Base-by-base conservation (phyloP, 164 flowering plant genomes). In the Macadamia tetraphylla region DNA sequence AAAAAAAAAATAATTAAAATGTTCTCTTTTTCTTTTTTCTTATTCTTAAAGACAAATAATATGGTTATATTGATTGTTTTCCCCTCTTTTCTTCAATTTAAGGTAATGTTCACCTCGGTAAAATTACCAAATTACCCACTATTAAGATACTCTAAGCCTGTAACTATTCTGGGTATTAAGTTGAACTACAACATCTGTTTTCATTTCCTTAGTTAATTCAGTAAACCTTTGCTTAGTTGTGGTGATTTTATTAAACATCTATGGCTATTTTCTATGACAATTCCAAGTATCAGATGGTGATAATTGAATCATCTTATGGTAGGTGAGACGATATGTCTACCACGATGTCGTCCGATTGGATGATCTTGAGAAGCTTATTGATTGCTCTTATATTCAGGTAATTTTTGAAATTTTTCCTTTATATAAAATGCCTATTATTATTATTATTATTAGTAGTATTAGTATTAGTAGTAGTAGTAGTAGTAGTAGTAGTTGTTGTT, bases 311-410 rank as follows among this genome's bases (percentile, higher is more conserved):
- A 42, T 29, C 23, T 12, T 35, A 35, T 60, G 59, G 57, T 79
- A 91, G 98, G 93, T 92, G 72, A 79, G 98, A 58, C 75, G 98
- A 44, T 94, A 94, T 58, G 94, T 93, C 7, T 94, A 94, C 76
- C 91, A 94, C 58, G 88, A 94, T 56, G 98, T 94, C 6, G 81
- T 87, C 44, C 71, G 97, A 71, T 75, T 88, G 88, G 88, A 82
- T 40, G 98, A 94, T 67, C 86, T 91, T 18, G 88, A 89, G 76
- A 94, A 88, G 86, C 86, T 91, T 73, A 87, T 94, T 4, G 92
- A 94, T 71, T 94, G 98, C 71, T 79, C 92, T 42, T 80, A 71
- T 66, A 81, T 94, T 76, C 97, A 92, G 96, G 98, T 82, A 63
- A 40, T 9, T 3, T 61, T 35, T 35, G 0, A 51, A 30, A 18